Percentiles rank a stretch among this genome's conserved stretches.
Conservation (phyloP, 257 asterid genomes). For the Rauvolfia tetraphylla region DNA sequence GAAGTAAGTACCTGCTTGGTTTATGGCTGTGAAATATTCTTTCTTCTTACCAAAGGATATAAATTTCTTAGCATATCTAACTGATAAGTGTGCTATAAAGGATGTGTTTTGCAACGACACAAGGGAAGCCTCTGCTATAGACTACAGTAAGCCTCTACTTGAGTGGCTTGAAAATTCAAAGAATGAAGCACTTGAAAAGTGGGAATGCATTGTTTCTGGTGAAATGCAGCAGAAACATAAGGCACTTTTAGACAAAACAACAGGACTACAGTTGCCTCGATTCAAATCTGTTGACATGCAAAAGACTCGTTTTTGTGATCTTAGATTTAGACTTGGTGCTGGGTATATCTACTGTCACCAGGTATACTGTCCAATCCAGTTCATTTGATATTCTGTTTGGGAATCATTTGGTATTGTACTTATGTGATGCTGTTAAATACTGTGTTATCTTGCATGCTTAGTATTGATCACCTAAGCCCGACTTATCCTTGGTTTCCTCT, state of each 20-base stretch:
- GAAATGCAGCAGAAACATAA: conserved; percentile 70
- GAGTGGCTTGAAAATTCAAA: conserved; percentile 75
- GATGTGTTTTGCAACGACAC: conserved; percentile 76
- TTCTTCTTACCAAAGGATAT: not conserved
- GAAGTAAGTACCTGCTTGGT: conserved; percentile 44
- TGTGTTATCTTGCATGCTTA: not conserved
- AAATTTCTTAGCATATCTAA: not conserved
- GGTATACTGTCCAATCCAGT: conserved; percentile 33
- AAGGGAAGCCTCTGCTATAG: conserved; percentile 52
- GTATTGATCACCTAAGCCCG: not conserved
- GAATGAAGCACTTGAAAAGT: conserved; percentile 70
- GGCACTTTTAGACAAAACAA: conserved; percentile 44
- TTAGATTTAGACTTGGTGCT: conserved; percentile 75
- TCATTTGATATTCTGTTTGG: not conserved
- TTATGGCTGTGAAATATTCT: conserved; percentile 11
- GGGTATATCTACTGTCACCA: conserved; percentile 89
- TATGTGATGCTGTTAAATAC: not conserved
- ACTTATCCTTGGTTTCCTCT: not conserved
- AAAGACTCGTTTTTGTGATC: conserved; percentile 64
- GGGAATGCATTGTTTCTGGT: conserved; percentile 72
- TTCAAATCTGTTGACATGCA: conserved; percentile 66
- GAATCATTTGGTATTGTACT: not conserved
- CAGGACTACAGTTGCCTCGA: conserved; percentile 46
- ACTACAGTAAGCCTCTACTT: conserved; percentile 73
- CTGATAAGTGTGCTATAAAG: conserved; percentile 31